Conservation (phyloP, 768 basidiomycete species). For the Pleurotus tuoliensis region DNA sequence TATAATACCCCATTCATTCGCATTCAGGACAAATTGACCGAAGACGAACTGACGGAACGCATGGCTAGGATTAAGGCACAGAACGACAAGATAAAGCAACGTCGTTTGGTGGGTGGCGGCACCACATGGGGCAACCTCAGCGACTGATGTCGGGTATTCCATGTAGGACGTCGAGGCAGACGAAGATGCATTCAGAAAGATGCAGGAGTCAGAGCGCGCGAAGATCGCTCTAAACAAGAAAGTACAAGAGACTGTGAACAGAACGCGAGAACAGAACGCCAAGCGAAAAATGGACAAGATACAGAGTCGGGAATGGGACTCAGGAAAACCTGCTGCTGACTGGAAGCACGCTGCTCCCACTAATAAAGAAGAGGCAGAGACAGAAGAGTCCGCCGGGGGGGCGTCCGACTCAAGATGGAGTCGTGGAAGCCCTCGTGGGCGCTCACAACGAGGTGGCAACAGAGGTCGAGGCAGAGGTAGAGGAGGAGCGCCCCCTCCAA, state of each 20-base stretch:
- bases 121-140: too few relatives aligned
- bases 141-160: too few relatives aligned
- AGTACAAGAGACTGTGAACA: slow-evolving; percentile 66
- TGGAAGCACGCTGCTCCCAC: slow-evolving; percentile 22
- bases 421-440: slow-evolving; percentile 28
- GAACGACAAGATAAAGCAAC: slow-evolving; percentile 65
- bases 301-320: slow-evolving; percentile 80
- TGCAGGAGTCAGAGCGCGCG: slow-evolving; percentile 58
- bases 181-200: slow-evolving; percentile 72
- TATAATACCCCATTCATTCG: slow-evolving; percentile 9
- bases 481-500: slow-evolving; percentile 14
- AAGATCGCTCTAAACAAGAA: slow-evolving; percentile 56
- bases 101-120: slow-evolving; percentile 39
- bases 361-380: slow-evolving; percentile 11
- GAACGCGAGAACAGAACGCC: slow-evolving; percentile 74
- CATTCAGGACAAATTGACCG: slow-evolving; percentile 33
- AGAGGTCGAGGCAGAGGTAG: slow-evolving; percentile 34
- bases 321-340: slow-evolving; percentile 50
- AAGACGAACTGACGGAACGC: slow-evolving; percentile 54
- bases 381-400: slow-evolving; percentile 9
- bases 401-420: slow-evolving; percentile 13
- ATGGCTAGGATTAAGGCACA: slow-evolving; percentile 62
- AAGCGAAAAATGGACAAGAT: slow-evolving; percentile 80
- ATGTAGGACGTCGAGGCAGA: slow-evolving; percentile 75
- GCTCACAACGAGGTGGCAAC: slow-evolving; percentile 22